Evolutionary conservation across 441 rosid species (phyloP).

Genomic region (Metrosideros polymorpha): DNA sequence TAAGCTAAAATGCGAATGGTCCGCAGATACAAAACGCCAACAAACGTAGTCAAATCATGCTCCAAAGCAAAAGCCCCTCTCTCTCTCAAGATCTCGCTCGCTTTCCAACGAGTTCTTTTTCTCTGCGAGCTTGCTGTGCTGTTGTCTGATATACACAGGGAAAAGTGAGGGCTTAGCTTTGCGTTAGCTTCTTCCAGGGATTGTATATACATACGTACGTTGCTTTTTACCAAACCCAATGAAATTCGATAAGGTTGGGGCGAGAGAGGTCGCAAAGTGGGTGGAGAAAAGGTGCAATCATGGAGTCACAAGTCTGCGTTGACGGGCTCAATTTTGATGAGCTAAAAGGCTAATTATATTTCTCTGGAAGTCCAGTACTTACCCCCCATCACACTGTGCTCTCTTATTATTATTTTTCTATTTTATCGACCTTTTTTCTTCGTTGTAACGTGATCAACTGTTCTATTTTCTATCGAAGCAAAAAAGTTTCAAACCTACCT

Average conservation of each 20-base stretch:
- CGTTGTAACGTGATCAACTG: no score
- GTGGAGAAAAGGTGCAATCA: background rate
- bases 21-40: background rate
- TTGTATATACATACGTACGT: background rate
- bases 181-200: background rate
- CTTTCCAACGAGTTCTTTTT: background rate
- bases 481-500: background rate
- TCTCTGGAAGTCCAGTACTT: background rate
- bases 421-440: no score
- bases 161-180: background rate
- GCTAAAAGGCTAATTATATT: background rate
- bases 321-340: conserved; percentile 3
- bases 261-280: background rate
- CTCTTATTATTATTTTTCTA: no score
- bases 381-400: no score
- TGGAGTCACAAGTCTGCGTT: conserved; percentile 1
- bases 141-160: background rate
- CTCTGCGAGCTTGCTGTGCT: background rate
- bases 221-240: background rate
- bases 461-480: background rate
- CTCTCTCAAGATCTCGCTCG: background rate
- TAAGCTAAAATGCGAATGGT: background rate
- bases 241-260: background rate
- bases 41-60: background rate
- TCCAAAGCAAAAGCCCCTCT: background rate